Evolutionary conservation across 306 rosid species (phyloP).

Genomic region (Clitoria ternatea): DNA sequence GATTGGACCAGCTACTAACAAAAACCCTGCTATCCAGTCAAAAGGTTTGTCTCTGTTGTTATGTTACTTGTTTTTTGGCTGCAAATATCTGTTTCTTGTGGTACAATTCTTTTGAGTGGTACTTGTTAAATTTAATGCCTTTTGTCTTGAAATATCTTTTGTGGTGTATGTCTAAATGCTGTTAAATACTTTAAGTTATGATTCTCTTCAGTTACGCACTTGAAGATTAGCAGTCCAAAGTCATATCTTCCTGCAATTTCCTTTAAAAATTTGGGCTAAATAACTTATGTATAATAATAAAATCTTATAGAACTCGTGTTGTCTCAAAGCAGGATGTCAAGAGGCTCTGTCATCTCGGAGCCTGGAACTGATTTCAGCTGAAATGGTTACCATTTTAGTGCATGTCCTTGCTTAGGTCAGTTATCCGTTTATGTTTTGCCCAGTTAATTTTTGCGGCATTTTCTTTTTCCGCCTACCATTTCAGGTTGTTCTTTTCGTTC

Average conservation of each 20-base stretch:
- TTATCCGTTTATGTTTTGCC: constrained; percentile 64
- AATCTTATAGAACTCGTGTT: constrained; percentile 80
- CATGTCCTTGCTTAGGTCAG: constrained; percentile 94
- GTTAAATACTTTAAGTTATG: constrained; percentile 25
- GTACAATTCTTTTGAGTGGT: background rate
- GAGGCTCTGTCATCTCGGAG: constrained; percentile 97
- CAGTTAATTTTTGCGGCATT: constrained; percentile 58
- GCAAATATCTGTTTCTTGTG: background rate
- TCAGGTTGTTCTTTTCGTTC: constrained; percentile 37
- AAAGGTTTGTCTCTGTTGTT: constrained; percentile 48
- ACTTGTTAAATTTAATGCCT: background rate
- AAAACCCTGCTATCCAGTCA: constrained; percentile 64
- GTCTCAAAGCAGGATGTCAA: constrained; percentile 97
- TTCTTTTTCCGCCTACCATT: constrained; percentile 56
- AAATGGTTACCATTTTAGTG: constrained; percentile 90
- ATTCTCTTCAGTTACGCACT: constrained; percentile 40
- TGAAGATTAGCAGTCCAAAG: constrained; percentile 52
- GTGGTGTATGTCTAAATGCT: constrained; percentile 16
- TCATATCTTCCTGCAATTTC: constrained; percentile 61
- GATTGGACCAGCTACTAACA: constrained; percentile 89
- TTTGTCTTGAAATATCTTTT: background rate
- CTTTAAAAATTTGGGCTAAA: constrained; percentile 52
- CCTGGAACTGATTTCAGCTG: constrained; percentile 96
- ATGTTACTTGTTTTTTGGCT: background rate
- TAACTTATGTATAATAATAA: constrained; percentile 44